A percentile compares a stretch with the other conserved stretches of the same genome.
Evolutionary conservation across 2,329 filamentous ascomycete genomes (phyloP).

Genomic region (Alternaria ethzedia): DNA sequence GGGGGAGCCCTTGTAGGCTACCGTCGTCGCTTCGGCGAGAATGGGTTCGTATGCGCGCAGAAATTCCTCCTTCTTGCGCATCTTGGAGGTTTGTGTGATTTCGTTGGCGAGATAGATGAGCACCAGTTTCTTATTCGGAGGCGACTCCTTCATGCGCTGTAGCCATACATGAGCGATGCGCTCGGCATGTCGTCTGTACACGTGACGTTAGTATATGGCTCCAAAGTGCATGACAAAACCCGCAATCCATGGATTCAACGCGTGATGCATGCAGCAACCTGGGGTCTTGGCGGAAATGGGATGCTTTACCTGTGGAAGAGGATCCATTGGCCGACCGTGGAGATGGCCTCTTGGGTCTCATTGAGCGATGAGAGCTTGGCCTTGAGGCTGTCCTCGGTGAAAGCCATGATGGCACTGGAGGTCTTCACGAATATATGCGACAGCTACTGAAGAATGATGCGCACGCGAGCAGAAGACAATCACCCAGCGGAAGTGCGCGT

Average conservation of each 20-base stretch:
- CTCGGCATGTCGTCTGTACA: slow-evolving; percentile 81
- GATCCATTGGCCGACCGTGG: slow-evolving; percentile 97
- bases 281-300: slow-evolving; percentile 4
- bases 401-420: slow-evolving; percentile 71
- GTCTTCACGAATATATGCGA: slow-evolving; percentile 29
- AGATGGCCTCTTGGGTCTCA: slow-evolving; percentile 96
- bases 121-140: slow-evolving; percentile 84
- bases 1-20: slow-evolving; percentile 85
- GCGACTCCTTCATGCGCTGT: slow-evolving; percentile 84
- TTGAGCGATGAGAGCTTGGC: slow-evolving; percentile 95
- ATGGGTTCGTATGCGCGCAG: slow-evolving; percentile 88
- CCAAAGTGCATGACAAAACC: slow-evolving; percentile 1
- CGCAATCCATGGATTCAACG: background rate
- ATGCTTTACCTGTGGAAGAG: slow-evolving; percentile 89
- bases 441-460: slow-evolving; percentile 22
- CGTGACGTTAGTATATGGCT: slow-evolving; percentile 23
- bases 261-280: background rate
- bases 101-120: slow-evolving; percentile 97
- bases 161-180: slow-evolving; percentile 92
- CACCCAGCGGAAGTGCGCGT: background rate
- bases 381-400: slow-evolving; percentile 92
- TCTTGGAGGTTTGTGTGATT: slow-evolving; percentile 95
- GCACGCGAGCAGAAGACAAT: slow-evolving; percentile 30
- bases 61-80: slow-evolving; percentile 90
- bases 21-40: slow-evolving; percentile 85